These are phyloP conservation scores for Corrigiola litoralis DNA, from an alignment of 179 eudicot genomes.

Conservation along the genomic window DNA sequence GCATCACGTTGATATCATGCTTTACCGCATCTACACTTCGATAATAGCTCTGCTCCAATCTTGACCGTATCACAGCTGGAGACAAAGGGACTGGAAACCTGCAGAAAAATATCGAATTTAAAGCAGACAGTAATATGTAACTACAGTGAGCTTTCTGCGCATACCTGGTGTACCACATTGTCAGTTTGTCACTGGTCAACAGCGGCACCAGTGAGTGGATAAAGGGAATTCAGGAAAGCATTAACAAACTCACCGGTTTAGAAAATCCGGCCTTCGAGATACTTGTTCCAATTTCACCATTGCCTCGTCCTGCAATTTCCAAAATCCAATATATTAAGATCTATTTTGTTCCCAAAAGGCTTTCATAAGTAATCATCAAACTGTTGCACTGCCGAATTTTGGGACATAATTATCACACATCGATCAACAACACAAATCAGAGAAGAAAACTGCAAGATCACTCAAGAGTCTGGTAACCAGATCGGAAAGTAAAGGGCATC, in stretches of 20 bases:
- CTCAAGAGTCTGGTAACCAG: background rate
- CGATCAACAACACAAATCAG: background rate
- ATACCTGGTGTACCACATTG: too few species aligned
- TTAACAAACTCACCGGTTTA: conserved; percentile 50
- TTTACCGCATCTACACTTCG: conserved; percentile 56
- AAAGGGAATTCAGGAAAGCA: background rate
- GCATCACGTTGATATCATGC: conserved; percentile 62
- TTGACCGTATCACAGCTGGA: conserved; percentile 49
- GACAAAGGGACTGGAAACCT: conserved; percentile 84
- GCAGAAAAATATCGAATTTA: too few species aligned
- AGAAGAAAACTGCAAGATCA: conserved; percentile 7
- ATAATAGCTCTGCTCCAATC: conserved; percentile 74
- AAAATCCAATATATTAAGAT: conserved; percentile 5
- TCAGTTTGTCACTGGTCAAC: too few species aligned
- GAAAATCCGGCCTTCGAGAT: conserved; percentile 52
- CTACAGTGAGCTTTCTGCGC: too few species aligned
- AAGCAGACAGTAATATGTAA: too few species aligned
- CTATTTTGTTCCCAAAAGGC: background rate
- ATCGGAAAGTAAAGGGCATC: background rate
- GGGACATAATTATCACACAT: background rate
- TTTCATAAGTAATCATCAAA: background rate
- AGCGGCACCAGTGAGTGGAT: background rate
- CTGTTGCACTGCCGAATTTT: background rate
- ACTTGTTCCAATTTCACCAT: conserved; percentile 49
- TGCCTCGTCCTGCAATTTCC: conserved; percentile 70